Conservation (phyloP, 1,139 yeast genomes). For the Candida albicans region DNA sequence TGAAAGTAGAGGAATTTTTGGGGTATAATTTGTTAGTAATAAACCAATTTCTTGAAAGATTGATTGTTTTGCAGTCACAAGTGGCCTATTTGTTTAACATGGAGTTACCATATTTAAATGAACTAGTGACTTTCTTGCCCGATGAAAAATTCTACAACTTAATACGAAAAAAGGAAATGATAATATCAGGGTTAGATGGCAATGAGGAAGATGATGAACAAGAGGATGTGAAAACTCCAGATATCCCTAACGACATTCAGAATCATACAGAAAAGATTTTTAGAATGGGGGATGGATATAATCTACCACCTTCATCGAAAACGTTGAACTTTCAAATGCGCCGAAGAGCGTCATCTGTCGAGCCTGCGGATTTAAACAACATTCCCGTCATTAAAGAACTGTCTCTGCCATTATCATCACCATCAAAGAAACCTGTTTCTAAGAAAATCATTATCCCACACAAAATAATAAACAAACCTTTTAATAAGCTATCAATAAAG, state of each 20-base stretch:
- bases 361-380: slow-evolving; percentile 14
- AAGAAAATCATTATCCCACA: slow-evolving; percentile 43
- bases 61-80: slow-evolving; percentile 35
- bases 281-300: slow-evolving; percentile 37
- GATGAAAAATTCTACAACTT: slow-evolving; percentile 35
- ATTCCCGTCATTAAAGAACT: slow-evolving; percentile 14
- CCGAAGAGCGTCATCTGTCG: slow-evolving; percentile 23
- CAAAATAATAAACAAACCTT: slow-evolving; percentile 43
- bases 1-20: slow-evolving; percentile 30
- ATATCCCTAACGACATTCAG: slow-evolving; percentile 11
- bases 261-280: slow-evolving; percentile 29
- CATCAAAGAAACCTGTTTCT: slow-evolving; percentile 3
- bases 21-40: slow-evolving; percentile 30
- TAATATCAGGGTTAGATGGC: slow-evolving; percentile 25
- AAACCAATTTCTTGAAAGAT: slow-evolving; percentile 42
- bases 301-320: slow-evolving; percentile 43
- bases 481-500: slow-evolving; percentile 37
- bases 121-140: slow-evolving; percentile 33
- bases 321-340: slow-evolving; percentile 36
- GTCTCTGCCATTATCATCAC: slow-evolving; percentile 8
- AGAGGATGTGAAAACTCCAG: slow-evolving; percentile 6
- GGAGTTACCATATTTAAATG: slow-evolving; percentile 36
- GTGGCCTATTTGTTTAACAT: slow-evolving; percentile 27
- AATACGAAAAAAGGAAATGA: slow-evolving; percentile 35
- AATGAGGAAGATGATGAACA: slow-evolving; percentile 16